Base-by-base conservation (phyloP, 1,284 basidiomycete species). In the Marasmius fiardii region DNA sequence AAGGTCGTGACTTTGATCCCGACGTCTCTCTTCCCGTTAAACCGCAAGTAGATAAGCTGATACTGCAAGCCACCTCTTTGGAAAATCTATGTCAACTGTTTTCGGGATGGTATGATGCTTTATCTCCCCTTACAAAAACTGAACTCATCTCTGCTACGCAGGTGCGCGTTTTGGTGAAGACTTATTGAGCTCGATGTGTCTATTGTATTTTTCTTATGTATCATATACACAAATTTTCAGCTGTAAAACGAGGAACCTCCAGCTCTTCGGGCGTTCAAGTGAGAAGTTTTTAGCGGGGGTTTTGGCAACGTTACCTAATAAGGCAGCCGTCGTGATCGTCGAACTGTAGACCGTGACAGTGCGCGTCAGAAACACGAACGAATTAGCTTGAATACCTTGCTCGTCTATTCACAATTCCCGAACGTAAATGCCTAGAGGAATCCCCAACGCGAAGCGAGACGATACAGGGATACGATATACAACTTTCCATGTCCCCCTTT, bases 31-130 rank as follows among this genome's bases (percentile, higher is more conserved):
- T 98, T 53, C 76, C 79, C 24, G 90, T 96, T 23, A 76, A 80
- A 47, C 81, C 79, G 18, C 95, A 98, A 70, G 93, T 96, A 20
- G 92, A 95, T 67, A 90, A 90, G 68, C 78, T 98, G 52, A 97
- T 98, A 61, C 79, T 85, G 58, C 93, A 97, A 69, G 93, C 95
- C 6, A 96, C 91, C 5, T 88, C 90, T 11, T 75, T 96, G 47
- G 94, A 97, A 71, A 96, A 97, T 69, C 82, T 98, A 2, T 96
- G 93, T 70, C 93, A 95, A 67, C 94, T 92, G 64, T 98, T 97
- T 75, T 93, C 94, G 60, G 95, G 95, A 69, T 97, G 95, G 95
- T 92, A 70, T 59, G 77, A 56, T 24, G 14, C 51, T 52, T 41
- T 18, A 24, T 35, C 43, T 43, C 10, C 43, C 34, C 41, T 56